Evolutionary conservation across 1,284 basidiomycete species (phyloP), one percentile per base, ranked within the genome.

Genomic region (Cutaneotrichosporon sp.): DNA sequence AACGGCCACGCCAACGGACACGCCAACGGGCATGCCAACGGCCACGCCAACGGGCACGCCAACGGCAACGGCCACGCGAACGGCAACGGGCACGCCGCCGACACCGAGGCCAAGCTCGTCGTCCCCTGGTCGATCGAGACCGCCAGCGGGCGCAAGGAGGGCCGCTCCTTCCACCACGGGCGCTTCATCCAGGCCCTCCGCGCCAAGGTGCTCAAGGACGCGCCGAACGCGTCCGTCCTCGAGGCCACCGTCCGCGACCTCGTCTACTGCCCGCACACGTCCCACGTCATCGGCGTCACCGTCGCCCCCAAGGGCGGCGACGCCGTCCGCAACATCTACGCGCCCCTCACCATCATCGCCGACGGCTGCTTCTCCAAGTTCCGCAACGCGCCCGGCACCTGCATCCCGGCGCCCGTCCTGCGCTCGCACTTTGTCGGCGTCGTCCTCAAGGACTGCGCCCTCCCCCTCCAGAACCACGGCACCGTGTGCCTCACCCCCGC

Each of bases 311-410:
- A 79, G 60, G 34, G 58, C 27, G 29, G 33, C n/a, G 25, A 49
- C 13, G 57, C 36, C 49, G 59, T 74, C 31, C 66, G 65, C 25
- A 76, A 79, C 54, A 76, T 82, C 56, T 85, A 82, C 59, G 92
- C 91, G 0, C 87, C 89, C 49, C 79, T 99, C 50, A 92, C 92
- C 50, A 83, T 99, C 74, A 82, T 98, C 59, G 93, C 94, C 8
- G 95, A 99, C 77, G 95, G 95, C 0, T 97, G 93, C 79, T 93
- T 94, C 79, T 95, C 92, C 47, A 91, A 90, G 71, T 91, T 92
- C 81, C 83, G 90, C 52, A 69, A 74, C 16, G 69, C 71, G 1
- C 67, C 68, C 2, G 73, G 71, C 3, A 58, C 67, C 2, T 64
- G 69, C 20, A 58, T 70, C 5, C 79, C 72, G 82, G 83, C 79